Conservation (phyloP, 345 rosid genomes). For the Eucalyptus brandiana region DNA sequence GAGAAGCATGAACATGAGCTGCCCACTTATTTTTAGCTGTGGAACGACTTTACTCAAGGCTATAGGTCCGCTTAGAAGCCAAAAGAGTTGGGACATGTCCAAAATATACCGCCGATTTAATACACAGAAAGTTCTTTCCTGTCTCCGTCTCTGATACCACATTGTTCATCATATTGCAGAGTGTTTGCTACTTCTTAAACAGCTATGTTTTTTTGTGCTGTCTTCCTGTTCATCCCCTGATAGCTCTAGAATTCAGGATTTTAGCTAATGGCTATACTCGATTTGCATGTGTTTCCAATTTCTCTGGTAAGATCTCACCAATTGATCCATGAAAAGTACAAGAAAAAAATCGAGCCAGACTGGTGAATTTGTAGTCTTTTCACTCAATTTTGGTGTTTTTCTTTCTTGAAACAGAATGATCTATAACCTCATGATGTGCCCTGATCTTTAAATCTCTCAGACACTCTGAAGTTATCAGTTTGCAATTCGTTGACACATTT, state of each 20-base stretch:
- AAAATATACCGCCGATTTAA: neutral
- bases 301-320: neutral
- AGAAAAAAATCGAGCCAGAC: neutral
- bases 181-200: neutral
- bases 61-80: neutral
- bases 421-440: neutral
- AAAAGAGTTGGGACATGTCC: neutral
- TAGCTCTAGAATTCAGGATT: neutral
- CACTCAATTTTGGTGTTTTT: neutral
- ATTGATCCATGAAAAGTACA: neutral
- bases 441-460: neutral
- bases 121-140: neutral
- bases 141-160: neutral
- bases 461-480: neutral
- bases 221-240: neutral
- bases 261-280: neutral
- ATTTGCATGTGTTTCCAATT: neutral
- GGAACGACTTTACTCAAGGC: neutral
- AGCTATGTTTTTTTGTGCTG: no score
- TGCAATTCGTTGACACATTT: neutral
- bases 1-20: neutral
- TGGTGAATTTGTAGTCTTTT: neutral
- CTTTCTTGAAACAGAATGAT: neutral
- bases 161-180: neutral
- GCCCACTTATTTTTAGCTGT: neutral